These are phyloP conservation scores for Deinandra increscens DNA, from an alignment of 129 eudicot species.

Conservation along the genomic window DNA sequence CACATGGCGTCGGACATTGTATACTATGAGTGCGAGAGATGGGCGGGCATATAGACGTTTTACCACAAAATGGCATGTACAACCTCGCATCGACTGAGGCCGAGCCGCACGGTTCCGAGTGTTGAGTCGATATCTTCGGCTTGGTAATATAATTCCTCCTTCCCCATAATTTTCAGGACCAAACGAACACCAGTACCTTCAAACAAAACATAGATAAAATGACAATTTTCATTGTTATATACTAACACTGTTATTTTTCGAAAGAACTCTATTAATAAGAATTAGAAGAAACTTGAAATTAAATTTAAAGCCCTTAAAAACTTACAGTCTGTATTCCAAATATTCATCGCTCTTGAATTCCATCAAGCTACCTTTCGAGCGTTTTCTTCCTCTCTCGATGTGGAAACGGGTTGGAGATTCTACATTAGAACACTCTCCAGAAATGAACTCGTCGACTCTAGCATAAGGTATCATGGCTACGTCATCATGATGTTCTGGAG, in stretches of 20 bases:
- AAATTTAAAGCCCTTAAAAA: not conserved
- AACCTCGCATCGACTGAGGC: slow-evolving; percentile 98
- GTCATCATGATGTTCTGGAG: slow-evolving; percentile 68
- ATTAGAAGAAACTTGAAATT: not conserved
- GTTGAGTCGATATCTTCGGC: slow-evolving; percentile 84
- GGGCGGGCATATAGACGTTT: slow-evolving; percentile 86
- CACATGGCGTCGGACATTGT: slow-evolving; percentile 79
- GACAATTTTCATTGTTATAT: not conserved
- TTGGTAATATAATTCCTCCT: slow-evolving; percentile 87
- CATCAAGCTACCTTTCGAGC: slow-evolving; percentile 65
- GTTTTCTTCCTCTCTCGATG: slow-evolving; percentile 87
- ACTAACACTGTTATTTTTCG: not conserved
- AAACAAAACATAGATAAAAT: slow-evolving; percentile 13
- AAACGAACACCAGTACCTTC: slow-evolving; percentile 97
- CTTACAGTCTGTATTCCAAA: slow-evolving; percentile 83
- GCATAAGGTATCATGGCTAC: slow-evolving; percentile 88
- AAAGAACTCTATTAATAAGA: not conserved
- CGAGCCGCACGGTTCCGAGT: slow-evolving; percentile 98
- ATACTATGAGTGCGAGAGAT: slow-evolving; percentile 65
- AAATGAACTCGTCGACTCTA: slow-evolving; percentile 83
- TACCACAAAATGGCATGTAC: slow-evolving; percentile 86
- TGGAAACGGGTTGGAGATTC: slow-evolving; percentile 95
- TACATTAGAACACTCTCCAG: slow-evolving; percentile 73
- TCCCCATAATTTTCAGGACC: slow-evolving; percentile 98
- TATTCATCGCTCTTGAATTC: slow-evolving; percentile 75